phyloP scores from a whole-genome alignment of 169 alveolate species.

The Plasmodium falciparum region DNA sequence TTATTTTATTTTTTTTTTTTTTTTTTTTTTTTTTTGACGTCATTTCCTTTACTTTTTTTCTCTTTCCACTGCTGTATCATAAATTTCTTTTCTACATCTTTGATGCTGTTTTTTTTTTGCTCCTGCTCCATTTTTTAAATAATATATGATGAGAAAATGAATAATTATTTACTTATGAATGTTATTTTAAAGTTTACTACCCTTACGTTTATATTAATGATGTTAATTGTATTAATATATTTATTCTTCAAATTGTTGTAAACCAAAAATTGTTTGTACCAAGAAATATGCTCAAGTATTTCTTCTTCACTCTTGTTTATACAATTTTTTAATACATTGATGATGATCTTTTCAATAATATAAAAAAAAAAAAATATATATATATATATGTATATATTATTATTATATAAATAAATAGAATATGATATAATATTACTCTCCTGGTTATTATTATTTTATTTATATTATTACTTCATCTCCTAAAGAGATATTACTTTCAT shows the following conservation, averaged over 20 bases:
- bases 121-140: conserved; percentile 20
- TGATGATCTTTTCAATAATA: conserved; percentile 3
- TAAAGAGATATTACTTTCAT: conserved; percentile 25
- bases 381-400: too few species aligned
- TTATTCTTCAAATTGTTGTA: conserved; percentile 33
- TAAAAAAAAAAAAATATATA: neutral
- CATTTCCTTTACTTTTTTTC: conserved; percentile 26
- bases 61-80: conserved; percentile 67
- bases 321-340: conserved; percentile 25
- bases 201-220: conserved; percentile 49
- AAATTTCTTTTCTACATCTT: conserved; percentile 45
- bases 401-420: too few species aligned
- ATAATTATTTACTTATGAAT: neutral
- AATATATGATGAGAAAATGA: too few species aligned
- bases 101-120: conserved; percentile 39
- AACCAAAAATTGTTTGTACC: conserved; percentile 34
- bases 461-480: conserved; percentile 42
- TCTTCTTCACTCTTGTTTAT: conserved; percentile 48
- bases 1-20: neutral
- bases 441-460: too few species aligned
- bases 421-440: too few species aligned
- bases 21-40: neutral
- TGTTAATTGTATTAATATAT: conserved; percentile 40
- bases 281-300: conserved; percentile 27
- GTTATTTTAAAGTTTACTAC: conserved; percentile 2